Evolutionary conservation across 768 basidiomycete genomes (phyloP).

Genomic region (Mycena maculata): DNA sequence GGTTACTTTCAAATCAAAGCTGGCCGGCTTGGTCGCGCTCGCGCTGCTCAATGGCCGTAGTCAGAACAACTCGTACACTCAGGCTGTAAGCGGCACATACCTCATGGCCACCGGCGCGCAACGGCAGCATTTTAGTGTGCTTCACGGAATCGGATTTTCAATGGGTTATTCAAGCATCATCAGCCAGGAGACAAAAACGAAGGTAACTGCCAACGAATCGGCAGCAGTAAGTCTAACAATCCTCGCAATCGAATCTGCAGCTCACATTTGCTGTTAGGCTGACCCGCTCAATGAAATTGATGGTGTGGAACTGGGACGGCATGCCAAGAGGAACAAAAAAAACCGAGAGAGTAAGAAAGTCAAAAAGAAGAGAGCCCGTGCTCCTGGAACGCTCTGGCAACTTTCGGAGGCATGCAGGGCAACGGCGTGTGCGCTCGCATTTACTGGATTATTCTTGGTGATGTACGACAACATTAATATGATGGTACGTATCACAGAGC

Average conservation of each 20-base stretch:
- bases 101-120: constrained; percentile 37
- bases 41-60: constrained; percentile 1
- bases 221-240: too few relatives aligned
- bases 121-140: constrained; percentile 39
- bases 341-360: neutral
- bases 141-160: constrained; percentile 34
- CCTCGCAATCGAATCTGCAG: too few relatives aligned
- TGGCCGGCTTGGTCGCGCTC: constrained; percentile 8
- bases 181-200: neutral
- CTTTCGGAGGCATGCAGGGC: constrained; percentile 1
- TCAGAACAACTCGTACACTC: constrained; percentile 28
- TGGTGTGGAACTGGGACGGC: neutral
- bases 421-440: constrained; percentile 21
- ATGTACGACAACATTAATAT: constrained; percentile 48
- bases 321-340: neutral
- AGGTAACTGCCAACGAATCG: neutral
- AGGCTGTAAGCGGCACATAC: constrained; percentile 22
- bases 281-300: too few relatives aligned
- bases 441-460: neutral
- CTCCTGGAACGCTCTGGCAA: neutral
- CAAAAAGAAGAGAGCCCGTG: neutral
- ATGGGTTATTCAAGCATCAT: constrained; percentile 35
- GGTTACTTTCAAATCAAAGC: neutral
- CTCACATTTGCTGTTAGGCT: too few relatives aligned
- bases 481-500: constrained; percentile 40